A percentile compares a stretch with the other conserved stretches of the same genome.
phyloP scores from a whole-genome alignment of 2,329 filamentous ascomycete genomes.

The Didymella pomorum region DNA sequence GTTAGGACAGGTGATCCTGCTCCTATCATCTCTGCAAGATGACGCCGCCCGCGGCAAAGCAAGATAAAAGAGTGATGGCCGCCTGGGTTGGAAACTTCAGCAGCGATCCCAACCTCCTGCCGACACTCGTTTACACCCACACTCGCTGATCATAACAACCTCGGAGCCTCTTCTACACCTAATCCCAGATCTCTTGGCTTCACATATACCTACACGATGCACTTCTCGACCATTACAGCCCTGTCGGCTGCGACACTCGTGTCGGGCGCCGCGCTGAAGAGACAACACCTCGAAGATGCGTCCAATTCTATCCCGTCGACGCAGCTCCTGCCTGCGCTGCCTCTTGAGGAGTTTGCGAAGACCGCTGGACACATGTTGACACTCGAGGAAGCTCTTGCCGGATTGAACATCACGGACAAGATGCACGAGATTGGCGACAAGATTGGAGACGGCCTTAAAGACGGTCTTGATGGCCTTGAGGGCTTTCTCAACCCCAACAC shows the following conservation, averaged over 20 bases:
- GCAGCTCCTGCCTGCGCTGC: conserved; percentile 11
- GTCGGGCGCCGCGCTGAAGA: conserved; percentile 16
- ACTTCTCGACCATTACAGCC: conserved; percentile 16
- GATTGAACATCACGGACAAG: conserved; percentile 17
- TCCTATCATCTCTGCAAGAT: conserved; percentile 10
- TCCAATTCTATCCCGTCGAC: conserved; percentile 13
- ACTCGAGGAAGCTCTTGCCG: conserved; percentile 18
- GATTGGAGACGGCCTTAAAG: conserved; percentile 2
- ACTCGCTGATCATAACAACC: conserved; percentile 16
- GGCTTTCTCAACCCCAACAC: background rate
- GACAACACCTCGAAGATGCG: conserved; percentile 1
- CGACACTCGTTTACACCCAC: conserved; percentile 11
- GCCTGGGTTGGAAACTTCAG: conserved; percentile 13
- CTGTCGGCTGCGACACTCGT: conserved; percentile 18
- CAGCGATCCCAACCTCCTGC: conserved; percentile 21
- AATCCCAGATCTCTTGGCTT: conserved; percentile 13
- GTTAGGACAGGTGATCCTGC: conserved; percentile 11
- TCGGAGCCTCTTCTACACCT: background rate
- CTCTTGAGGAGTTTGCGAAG: conserved; percentile 10
- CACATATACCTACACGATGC: conserved; percentile 8
- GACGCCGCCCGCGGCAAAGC: background rate
- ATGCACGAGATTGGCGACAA: conserved; percentile 7
- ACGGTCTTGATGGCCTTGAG: background rate
- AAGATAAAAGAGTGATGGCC: conserved; percentile 19
- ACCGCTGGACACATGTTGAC: conserved; percentile 18